phyloP scores from a whole-genome alignment of 2,329 filamentous ascomycete species.

The Aspergillus sclerotialis region DNA sequence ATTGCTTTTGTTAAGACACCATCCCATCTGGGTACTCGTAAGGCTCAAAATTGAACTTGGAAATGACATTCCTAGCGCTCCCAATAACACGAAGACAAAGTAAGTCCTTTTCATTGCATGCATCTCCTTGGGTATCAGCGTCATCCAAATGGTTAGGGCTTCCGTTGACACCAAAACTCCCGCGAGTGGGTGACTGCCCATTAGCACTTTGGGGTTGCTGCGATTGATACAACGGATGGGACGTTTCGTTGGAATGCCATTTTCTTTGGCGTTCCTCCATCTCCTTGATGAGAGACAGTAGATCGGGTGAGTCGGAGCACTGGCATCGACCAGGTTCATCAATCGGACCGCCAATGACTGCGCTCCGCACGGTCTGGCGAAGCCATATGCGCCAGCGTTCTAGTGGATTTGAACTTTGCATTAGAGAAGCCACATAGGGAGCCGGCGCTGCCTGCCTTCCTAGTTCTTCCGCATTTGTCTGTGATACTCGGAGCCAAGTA shows the following conservation, averaged over 20 bases:
- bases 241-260: conserved; percentile 27
- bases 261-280: conserved; percentile 36
- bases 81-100: conserved; percentile 29
- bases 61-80: conserved; percentile 26
- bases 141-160: not conserved
- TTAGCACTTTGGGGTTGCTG: not conserved
- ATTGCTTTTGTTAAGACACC: conserved; percentile 2
- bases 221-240: conserved; percentile 11
- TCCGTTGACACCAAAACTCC: not conserved
- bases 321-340: conserved; percentile 14
- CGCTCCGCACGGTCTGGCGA: conserved; percentile 27
- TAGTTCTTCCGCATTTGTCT: conserved; percentile 29
- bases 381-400: conserved; percentile 34
- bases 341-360: conserved; percentile 26
- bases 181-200: not conserved
- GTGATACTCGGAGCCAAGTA: conserved; percentile 35
- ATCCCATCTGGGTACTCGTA: conserved; percentile 26
- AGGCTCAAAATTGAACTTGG: conserved; percentile 28
- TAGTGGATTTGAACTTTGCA: conserved; percentile 17
- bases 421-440: conserved; percentile 20
- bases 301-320: conserved; percentile 26
- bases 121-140: not conserved
- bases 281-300: conserved; percentile 33
- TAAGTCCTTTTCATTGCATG: conserved; percentile 20
- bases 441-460: conserved; percentile 27